Evolutionary conservation across 2,329 filamentous ascomycete genomes (phyloP).

Genomic region (Pyrenophora teres): DNA sequence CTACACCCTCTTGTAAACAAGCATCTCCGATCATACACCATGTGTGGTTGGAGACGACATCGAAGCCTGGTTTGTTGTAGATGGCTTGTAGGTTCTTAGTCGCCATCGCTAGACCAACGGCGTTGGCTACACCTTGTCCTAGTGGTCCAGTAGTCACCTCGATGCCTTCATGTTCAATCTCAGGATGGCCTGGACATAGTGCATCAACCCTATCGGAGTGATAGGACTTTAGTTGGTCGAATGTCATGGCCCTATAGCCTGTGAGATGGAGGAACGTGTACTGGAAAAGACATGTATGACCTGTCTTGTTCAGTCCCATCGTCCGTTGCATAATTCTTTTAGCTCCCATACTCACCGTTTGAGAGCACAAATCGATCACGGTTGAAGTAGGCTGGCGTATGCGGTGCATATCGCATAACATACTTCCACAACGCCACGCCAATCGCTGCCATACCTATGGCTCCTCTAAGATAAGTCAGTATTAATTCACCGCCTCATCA

Average conservation of each 20-base stretch:
- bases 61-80: constrained; percentile 57
- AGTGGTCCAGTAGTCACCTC: constrained; percentile 65
- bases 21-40: constrained; percentile 63
- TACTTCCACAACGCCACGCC: constrained; percentile 67
- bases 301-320: not conserved
- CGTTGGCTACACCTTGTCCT: constrained; percentile 63
- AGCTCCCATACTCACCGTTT: constrained; percentile 50
- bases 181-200: constrained; percentile 60
- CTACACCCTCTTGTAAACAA: constrained; percentile 64
- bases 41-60: constrained; percentile 57
- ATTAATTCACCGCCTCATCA: rapidly evolving
- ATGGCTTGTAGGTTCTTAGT: constrained; percentile 64
- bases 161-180: constrained; percentile 62
- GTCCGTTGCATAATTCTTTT: too few relatives aligned
- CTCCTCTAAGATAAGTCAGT: constrained; percentile 2
- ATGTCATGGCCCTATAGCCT: constrained; percentile 60
- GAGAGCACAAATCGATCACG: constrained; percentile 67
- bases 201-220: constrained; percentile 54
- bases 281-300: constrained; percentile 59
- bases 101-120: constrained; percentile 58
- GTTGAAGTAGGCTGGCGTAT: constrained; percentile 63
- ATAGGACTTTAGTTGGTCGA: constrained; percentile 62
- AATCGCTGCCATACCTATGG: constrained; percentile 65
- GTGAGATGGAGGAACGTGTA: constrained; percentile 59
- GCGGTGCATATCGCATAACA: constrained; percentile 63